These are phyloP conservation scores for Arachis stenosperma DNA, from an alignment of 306 rosid species.

Conservation along the genomic window DNA sequence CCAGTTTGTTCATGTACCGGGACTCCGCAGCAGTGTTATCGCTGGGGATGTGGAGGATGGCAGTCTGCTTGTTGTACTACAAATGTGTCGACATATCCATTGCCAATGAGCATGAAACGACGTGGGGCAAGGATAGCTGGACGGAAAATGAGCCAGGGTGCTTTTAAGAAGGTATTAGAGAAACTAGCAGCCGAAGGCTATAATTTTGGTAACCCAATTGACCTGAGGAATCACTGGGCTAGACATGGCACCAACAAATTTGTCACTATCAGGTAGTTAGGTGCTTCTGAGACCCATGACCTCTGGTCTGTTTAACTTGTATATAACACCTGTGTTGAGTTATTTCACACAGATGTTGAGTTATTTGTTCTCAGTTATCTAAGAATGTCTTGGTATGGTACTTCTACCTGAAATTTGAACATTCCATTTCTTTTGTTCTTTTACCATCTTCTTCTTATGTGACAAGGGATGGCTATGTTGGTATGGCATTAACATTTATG, in stretches of 20 bases:
- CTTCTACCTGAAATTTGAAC: slow-evolving; percentile 52
- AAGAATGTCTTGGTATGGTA: slow-evolving; percentile 53
- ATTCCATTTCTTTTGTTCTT: slow-evolving; percentile 48
- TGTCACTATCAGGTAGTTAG: slow-evolving; percentile 89
- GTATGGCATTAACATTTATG: slow-evolving; percentile 56
- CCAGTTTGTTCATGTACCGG: slow-evolving; percentile 97
- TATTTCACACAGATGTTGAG: slow-evolving; percentile 59
- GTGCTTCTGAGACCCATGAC: slow-evolving; percentile 37
- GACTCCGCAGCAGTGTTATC: slow-evolving; percentile 81
- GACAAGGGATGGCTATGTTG: slow-evolving; percentile 52
- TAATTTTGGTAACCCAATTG: slow-evolving; percentile 77
- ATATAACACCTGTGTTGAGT: slow-evolving; percentile 66
- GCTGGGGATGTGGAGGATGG: slow-evolving; percentile 99
- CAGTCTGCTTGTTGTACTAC: slow-evolving; percentile 99
- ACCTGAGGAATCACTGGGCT: slow-evolving; percentile 90
- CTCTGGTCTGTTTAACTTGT: slow-evolving; percentile 57
- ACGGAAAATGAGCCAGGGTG: slow-evolving; percentile 96
- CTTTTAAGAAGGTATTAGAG: slow-evolving; percentile 95
- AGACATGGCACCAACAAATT: slow-evolving; percentile 98
- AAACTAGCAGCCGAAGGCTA: slow-evolving; percentile 92
- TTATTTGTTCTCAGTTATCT: slow-evolving; percentile 61
- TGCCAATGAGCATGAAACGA: slow-evolving; percentile 93
- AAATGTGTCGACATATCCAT: slow-evolving; percentile 78
- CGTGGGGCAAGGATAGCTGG: slow-evolving; percentile 99
- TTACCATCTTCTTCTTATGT: slow-evolving; percentile 52